A percentile compares a stretch with the other conserved stretches of the same genome.
phyloP scores from a whole-genome alignment of 805 yeast genomes.

The Schizosaccharomyces octosporus region DNA sequence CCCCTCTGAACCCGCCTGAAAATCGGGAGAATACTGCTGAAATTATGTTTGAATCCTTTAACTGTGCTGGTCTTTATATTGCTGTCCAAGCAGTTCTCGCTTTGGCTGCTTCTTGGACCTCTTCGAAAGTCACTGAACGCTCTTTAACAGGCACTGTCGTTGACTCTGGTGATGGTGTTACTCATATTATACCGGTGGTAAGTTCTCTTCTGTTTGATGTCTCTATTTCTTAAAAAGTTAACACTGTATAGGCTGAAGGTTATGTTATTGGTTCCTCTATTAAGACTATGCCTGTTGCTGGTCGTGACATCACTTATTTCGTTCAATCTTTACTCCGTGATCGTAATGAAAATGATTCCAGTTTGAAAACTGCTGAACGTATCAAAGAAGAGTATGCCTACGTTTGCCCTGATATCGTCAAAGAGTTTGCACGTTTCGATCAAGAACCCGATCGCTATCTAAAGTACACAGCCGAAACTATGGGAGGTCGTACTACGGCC shows the following conservation, averaged over 20 bases:
- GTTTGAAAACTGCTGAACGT: slow-evolving; percentile 83
- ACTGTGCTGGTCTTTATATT: slow-evolving; percentile 93
- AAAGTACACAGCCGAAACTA: slow-evolving; percentile 66
- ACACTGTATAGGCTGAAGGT: slow-evolving; percentile 39
- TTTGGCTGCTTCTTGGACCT: slow-evolving; percentile 96
- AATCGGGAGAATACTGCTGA: slow-evolving; percentile 97
- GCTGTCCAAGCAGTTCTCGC: slow-evolving; percentile 98
- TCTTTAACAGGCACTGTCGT: slow-evolving; percentile 95
- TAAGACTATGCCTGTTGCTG: slow-evolving; percentile 94
- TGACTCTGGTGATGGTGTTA: slow-evolving; percentile 96
- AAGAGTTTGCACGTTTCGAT: slow-evolving; percentile 85
- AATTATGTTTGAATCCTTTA: slow-evolving; percentile 94
- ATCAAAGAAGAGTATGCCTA: slow-evolving; percentile 92
- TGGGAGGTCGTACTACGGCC: slow-evolving; percentile 31
- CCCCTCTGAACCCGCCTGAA: slow-evolving; percentile 98
- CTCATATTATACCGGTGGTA: slow-evolving; percentile 92
- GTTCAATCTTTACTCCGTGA: slow-evolving; percentile 85
- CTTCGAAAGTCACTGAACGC: slow-evolving; percentile 80
- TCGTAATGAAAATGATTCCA: slow-evolving; percentile 85
- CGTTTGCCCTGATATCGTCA: slow-evolving; percentile 91
- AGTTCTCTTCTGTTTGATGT: neutral
- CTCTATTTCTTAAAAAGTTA: neutral
- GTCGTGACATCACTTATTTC: slow-evolving; percentile 86
- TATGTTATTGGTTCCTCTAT: slow-evolving; percentile 94
- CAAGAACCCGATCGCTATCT: slow-evolving; percentile 85